Evolutionary conservation across 257 asterid species (phyloP), one percentile per base, ranked within the genome.

Genomic region (Fraxinus americana): DNA sequence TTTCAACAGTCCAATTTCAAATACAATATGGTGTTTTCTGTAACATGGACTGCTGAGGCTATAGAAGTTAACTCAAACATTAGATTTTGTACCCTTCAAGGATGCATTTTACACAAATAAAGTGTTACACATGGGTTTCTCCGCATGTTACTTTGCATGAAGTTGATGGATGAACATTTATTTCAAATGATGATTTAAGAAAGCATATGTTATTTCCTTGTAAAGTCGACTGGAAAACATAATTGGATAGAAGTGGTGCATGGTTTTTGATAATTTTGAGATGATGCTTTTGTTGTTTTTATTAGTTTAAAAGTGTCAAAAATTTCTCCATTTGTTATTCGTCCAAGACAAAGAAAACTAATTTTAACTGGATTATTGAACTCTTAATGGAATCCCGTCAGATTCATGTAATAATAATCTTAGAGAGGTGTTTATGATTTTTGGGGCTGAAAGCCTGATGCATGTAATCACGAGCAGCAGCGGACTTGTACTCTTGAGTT

Each of bases 401-500:
- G 25, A 30, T 74, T 77, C 71, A 10, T 41, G 54, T 19, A 16
- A 76, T 57, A 38, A 29, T 73, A 14, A 41, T 48, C 10, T 79
- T 67, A 66, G 84, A 71, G 38, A 39, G 35, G 41, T 70, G 50
- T 21, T 57, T 48, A 52, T 74, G 36, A 50, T 9, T 74, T 73
- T 81, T 67, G 66, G 34, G 79, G 21, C 74, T 81, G 23, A 79
- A 35, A 70, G n/a, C 35, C 76, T 61, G 36, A 76, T 78, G 66
- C 76, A 73, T 77, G 71, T 84, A 65, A 79, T 76, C 70, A 43
- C 70, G 45, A 45, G 84, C 68, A 63, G 69, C 92, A 88, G 92
- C 86, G 90, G 38, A 89, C 96, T 69, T 95, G 99, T 79, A 91
- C 95, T 75, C 87, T 95, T 61, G 98, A 93, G 86, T 95, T 93